Percentiles rank a stretch among this genome's conserved stretches.
phyloP scores from a whole-genome alignment of 352 stramenopile genomes.

The Pythium aphanidermatum region DNA sequence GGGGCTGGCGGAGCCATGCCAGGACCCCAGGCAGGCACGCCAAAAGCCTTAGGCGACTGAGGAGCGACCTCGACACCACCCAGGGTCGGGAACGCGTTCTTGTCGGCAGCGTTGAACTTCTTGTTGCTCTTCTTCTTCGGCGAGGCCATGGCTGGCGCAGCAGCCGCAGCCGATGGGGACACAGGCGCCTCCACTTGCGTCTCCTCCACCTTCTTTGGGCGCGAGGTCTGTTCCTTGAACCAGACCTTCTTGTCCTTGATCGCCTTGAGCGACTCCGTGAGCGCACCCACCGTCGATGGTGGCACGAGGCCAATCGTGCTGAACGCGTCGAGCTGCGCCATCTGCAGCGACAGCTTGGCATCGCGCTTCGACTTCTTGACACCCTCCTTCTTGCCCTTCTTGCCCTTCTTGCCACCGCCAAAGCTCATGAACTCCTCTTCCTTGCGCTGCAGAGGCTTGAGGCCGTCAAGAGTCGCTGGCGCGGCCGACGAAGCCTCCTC shows the following conservation, averaged over 20 bases:
- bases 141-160: conserved; percentile 22
- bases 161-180: conserved; percentile 19
- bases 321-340: conserved; percentile 88
- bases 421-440: conserved; percentile 83
- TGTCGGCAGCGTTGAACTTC: conserved; percentile 78
- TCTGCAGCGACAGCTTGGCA: conserved; percentile 66
- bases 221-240: conserved; percentile 68
- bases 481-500: conserved; percentile 26
- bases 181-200: conserved; percentile 12
- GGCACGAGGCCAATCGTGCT: conserved; percentile 88
- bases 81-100: conserved; percentile 76
- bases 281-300: conserved; percentile 74
- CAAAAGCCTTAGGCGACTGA: conserved; percentile 15
- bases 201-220: conserved; percentile 21
- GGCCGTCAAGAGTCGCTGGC: conserved; percentile 85
- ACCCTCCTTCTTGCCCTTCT: conserved; percentile 47
- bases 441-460: conserved; percentile 88
- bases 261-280: conserved; percentile 86
- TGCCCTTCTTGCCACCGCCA: conserved; percentile 61
- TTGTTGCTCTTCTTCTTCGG: conserved; percentile 71
- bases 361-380: conserved; percentile 78
- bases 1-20: conserved; percentile 34
- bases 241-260: conserved; percentile 95
- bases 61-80: conserved; percentile 36
- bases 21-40: conserved; percentile 38